Conservation (phyloP, 2,329 filamentous ascomycete species). For the Drechslerella dactyloides region DNA sequence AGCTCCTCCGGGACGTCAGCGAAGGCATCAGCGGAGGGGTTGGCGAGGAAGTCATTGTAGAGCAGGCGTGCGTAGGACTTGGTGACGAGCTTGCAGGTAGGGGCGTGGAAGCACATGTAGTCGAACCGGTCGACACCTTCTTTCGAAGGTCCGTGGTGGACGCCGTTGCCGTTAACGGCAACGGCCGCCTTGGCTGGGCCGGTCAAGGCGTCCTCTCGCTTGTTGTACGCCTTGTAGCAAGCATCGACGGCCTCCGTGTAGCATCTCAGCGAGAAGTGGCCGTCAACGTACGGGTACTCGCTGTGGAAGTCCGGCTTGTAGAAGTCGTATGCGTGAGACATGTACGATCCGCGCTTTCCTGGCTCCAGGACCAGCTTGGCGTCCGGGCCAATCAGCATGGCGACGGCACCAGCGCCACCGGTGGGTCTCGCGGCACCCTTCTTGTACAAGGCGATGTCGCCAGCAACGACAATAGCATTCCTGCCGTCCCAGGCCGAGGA, state of each 20-base stretch:
- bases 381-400: conserved; percentile 78
- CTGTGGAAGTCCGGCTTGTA: conserved; percentile 88
- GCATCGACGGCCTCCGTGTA: conserved; percentile 81
- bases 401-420: conserved; percentile 78
- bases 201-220: conserved; percentile 69
- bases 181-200: conserved; percentile 62
- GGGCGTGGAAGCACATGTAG: conserved; percentile 81
- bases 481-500: conserved; percentile 86
- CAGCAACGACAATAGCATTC: conserved; percentile 78
- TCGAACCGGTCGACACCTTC: conserved; percentile 79
- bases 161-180: conserved; percentile 58
- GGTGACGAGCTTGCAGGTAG: conserved; percentile 84
- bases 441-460: conserved; percentile 84
- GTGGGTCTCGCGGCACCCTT: conserved; percentile 82
- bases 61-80: conserved; percentile 84
- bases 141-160: conserved; percentile 61
- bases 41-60: conserved; percentile 81
- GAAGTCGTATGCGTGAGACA: conserved; percentile 86
- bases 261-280: conserved; percentile 81
- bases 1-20: conserved; percentile 77
- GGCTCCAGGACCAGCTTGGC: conserved; percentile 78
- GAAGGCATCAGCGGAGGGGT: conserved; percentile 72
- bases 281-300: conserved; percentile 85
- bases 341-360: conserved; percentile 78
- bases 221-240: conserved; percentile 80